Conservation (phyloP, 106 monocot genomes). For the Alisma plantagoaquatica region DNA sequence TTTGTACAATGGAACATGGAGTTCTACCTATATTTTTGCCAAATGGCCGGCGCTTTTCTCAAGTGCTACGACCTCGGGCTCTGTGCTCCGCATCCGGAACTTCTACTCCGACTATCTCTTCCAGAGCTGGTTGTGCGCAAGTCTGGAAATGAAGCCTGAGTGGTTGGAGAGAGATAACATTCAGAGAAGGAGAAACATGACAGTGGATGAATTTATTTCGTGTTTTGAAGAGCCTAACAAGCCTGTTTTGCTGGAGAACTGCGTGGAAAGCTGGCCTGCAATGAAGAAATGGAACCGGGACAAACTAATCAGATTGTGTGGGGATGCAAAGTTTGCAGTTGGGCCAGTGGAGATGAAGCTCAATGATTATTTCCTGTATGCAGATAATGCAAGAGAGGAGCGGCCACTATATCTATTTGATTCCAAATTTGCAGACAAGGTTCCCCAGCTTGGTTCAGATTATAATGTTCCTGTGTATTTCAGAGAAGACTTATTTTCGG, state of each 20-base stretch:
- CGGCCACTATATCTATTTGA: slow-evolving; percentile 92
- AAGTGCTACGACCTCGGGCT: background rate
- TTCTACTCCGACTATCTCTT: slow-evolving; percentile 98
- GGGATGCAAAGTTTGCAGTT: slow-evolving; percentile 47
- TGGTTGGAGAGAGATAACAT: slow-evolving; percentile 84
- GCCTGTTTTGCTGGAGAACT: slow-evolving; percentile 81
- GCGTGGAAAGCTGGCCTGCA: slow-evolving; percentile 63
- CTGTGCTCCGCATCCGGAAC: slow-evolving; percentile 21
- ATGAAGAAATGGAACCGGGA: slow-evolving; percentile 53
- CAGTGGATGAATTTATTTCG: slow-evolving; percentile 65
- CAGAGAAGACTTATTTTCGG: slow-evolving; percentile 75
- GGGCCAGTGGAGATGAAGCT: slow-evolving; percentile 87
- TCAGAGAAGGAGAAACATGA: slow-evolving; percentile 34
- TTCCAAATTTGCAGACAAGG: slow-evolving; percentile 82
- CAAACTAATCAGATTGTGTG: slow-evolving; percentile 35
- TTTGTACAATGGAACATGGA: slow-evolving; percentile 56
- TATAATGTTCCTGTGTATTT: slow-evolving; percentile 79
- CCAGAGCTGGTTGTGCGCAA: slow-evolving; percentile 99
- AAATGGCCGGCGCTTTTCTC: background rate
- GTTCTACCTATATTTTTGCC: slow-evolving; percentile 40
- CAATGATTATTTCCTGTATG: slow-evolving; percentile 56
- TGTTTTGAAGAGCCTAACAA: slow-evolving; percentile 72
- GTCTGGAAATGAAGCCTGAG: slow-evolving; percentile 74
- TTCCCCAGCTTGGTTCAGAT: slow-evolving; percentile 53
- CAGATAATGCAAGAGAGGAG: slow-evolving; percentile 55